Evolutionary conservation across 2,329 filamentous ascomycete species (phyloP).

Genomic region (Fusarium phyllophilum): DNA sequence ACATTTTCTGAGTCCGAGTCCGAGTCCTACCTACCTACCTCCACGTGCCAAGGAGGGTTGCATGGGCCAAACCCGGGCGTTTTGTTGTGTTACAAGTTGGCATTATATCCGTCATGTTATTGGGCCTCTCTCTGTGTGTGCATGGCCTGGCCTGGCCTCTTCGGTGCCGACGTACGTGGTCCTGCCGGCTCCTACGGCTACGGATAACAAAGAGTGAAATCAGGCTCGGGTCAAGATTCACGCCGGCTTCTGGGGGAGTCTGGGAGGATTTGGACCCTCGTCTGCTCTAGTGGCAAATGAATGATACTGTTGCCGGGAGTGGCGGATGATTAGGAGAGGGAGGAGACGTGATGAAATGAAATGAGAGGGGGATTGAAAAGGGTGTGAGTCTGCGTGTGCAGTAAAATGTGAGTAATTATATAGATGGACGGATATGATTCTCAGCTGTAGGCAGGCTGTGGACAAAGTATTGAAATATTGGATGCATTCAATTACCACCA

Average conservation of each 20-base stretch:
- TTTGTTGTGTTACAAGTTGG: constrained; percentile 13
- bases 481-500: not conserved
- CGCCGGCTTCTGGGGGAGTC: not conserved
- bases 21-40: constrained; percentile 12
- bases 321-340: not conserved
- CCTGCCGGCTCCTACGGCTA: constrained; percentile 1
- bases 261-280: constrained; percentile 4
- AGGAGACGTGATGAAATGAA: not conserved
- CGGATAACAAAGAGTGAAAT: not conserved
- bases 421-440: not conserved
- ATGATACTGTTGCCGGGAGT: not conserved
- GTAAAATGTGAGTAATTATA: not conserved
- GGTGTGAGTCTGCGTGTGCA: not conserved
- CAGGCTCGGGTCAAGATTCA: constrained; percentile 6
- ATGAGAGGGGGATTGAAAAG: not conserved
- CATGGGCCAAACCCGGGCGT: constrained; percentile 14
- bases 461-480: not conserved
- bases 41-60: constrained; percentile 25
- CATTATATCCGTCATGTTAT: constrained; percentile 6
- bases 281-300: not conserved
- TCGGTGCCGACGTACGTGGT: constrained; percentile 1
- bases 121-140: constrained; percentile 1
- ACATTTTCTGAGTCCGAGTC: not conserved
- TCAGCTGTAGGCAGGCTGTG: not conserved
- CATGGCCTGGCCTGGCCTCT: not conserved